Percentiles rank a stretch among this genome's conserved stretches.
phyloP scores from a whole-genome alignment of 257 asterid genomes.

The Solanum sejunctum region DNA sequence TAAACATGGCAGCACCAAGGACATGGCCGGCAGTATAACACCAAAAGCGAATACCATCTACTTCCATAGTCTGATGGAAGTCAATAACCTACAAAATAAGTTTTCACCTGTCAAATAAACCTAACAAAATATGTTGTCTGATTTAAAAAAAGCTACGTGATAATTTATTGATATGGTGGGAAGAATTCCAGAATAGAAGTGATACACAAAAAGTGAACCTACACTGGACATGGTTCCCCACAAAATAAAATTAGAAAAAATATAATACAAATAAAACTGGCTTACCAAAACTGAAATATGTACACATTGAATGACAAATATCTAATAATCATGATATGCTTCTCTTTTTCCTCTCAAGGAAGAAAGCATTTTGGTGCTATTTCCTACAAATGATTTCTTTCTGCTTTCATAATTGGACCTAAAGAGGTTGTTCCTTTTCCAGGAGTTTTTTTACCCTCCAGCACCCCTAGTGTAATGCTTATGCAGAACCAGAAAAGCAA shows the following conservation, averaged over 20 bases:
- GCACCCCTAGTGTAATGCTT: not conserved
- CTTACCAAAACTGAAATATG: not conserved
- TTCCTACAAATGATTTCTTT: not conserved
- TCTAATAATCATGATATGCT: not conserved
- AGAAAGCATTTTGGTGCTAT: not conserved
- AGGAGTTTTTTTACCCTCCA: not conserved
- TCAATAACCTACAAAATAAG: slow-evolving; percentile 65
- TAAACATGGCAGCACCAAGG: slow-evolving; percentile 99
- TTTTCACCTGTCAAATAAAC: not conserved
- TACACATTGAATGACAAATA: not conserved
- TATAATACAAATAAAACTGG: not conserved
- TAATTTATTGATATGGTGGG: not conserved
- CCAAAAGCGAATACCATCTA: slow-evolving; percentile 95
- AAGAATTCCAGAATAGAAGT: not conserved
- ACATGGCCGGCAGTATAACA: slow-evolving; percentile 99
- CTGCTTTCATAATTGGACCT: not conserved
- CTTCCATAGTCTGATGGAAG: slow-evolving; percentile 95
- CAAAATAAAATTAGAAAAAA: not conserved
- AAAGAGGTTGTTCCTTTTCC: not conserved
- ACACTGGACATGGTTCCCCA: not conserved
- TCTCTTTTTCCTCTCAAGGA: not conserved
- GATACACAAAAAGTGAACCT: not conserved
- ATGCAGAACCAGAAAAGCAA: not conserved
- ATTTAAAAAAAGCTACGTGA: not conserved
- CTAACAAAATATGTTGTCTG: not conserved